Conservation (phyloP, 2,329 filamentous ascomycete species). For the Microascus cirrosus region DNA sequence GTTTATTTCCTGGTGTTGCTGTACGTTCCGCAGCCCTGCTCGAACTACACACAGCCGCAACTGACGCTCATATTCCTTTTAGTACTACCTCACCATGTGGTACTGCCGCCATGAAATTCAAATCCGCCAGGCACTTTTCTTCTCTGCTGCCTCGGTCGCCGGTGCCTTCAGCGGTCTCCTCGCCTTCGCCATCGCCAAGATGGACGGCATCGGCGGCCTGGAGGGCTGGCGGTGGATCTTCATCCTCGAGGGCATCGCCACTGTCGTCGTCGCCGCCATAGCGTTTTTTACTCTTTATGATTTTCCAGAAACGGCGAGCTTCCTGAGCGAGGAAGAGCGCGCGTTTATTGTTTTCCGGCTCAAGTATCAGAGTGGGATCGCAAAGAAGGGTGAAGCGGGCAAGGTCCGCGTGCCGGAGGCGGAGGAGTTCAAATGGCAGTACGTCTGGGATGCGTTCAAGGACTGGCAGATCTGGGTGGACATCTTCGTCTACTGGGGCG, state of each 20-base stretch:
- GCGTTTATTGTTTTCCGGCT: conserved; percentile 30
- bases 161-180: conserved; percentile 53
- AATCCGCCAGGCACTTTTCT: conserved; percentile 48
- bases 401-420: conserved; percentile 32
- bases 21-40: conserved; percentile 9
- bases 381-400: conserved; percentile 29
- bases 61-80: not conserved
- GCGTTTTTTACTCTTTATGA: conserved; percentile 45
- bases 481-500: conserved; percentile 53
- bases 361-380: conserved; percentile 51
- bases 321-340: conserved; percentile 32
- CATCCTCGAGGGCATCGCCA: conserved; percentile 25
- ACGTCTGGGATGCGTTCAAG: conserved; percentile 41
- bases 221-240: conserved; percentile 53
- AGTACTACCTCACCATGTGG: conserved; percentile 37
- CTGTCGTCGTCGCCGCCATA: conserved; percentile 29
- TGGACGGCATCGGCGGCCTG: conserved; percentile 37
- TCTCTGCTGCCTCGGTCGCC: conserved; percentile 44
- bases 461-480: conserved; percentile 43
- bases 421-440: conserved; percentile 48
- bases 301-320: conserved; percentile 41
- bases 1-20: conserved; percentile 51
- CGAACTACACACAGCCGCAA: not conserved
- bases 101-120: conserved; percentile 50
- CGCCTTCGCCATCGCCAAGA: conserved; percentile 47